These are phyloP conservation scores for Botrytis pseudocinerea DNA, from an alignment of 2,329 filamentous ascomycete species.

Conservation along the genomic window DNA sequence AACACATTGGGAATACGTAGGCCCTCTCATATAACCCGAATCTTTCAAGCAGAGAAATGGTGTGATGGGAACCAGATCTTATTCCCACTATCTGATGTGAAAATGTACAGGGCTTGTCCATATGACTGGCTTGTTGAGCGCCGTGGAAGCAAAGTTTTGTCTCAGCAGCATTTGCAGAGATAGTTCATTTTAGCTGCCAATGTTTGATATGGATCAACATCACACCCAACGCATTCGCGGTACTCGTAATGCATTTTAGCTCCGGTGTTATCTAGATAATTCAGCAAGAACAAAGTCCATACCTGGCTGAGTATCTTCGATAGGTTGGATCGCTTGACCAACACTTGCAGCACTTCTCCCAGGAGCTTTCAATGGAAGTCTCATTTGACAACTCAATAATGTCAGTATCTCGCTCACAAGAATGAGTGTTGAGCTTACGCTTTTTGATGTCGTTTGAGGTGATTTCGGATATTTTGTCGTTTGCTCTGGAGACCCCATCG, in stretches of 20 bases:
- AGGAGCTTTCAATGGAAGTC: not conserved
- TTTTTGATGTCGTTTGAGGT: not conserved
- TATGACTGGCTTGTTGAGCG: not conserved
- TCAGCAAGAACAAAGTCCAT: not conserved
- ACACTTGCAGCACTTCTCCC: not conserved
- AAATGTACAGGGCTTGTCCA: not conserved
- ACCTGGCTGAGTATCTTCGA: not conserved
- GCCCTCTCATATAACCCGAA: not conserved
- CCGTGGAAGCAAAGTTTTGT: not conserved
- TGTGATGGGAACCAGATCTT: not conserved
- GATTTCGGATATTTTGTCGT: not conserved
- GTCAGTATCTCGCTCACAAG: no score
- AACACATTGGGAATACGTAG: not conserved
- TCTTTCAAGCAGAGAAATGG: not conserved
- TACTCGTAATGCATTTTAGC: slow-evolving; percentile 14
- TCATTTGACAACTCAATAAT: not conserved
- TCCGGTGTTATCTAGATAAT: not conserved
- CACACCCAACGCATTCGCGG: slow-evolving; percentile 22
- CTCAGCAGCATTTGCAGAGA: not conserved
- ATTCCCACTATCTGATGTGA: not conserved
- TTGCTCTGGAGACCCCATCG: not conserved
- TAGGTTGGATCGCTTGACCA: not conserved
- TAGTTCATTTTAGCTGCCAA: slow-evolving; percentile 7
- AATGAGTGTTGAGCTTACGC: not conserved
- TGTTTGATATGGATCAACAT: slow-evolving; percentile 12